phyloP scores from a whole-genome alignment of 2,329 filamentous ascomycete species.

The Plenodomus tracheiphilus region DNA sequence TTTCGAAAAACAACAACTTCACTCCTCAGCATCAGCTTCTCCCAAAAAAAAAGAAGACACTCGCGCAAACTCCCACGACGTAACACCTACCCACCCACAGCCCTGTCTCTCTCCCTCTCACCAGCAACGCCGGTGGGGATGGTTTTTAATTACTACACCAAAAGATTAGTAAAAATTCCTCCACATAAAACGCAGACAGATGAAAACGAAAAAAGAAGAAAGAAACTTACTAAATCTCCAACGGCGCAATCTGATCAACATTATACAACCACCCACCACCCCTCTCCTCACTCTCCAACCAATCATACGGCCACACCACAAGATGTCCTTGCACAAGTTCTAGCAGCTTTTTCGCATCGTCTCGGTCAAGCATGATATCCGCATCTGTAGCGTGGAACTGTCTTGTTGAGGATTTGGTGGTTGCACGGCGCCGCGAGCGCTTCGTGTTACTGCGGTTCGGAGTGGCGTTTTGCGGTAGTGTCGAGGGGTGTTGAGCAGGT shows the following conservation, averaged over 20 bases:
- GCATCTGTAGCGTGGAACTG: conserved; percentile 71
- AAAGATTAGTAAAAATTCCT: background rate
- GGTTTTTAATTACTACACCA: background rate
- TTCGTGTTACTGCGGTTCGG: conserved; percentile 22
- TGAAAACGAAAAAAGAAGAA: background rate
- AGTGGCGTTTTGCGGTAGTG: conserved; percentile 7
- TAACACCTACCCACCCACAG: too few species aligned
- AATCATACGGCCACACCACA: conserved; percentile 94
- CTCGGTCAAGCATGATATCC: conserved; percentile 63
- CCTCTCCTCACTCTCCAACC: conserved; percentile 80
- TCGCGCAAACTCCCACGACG: too few species aligned
- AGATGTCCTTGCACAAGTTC: conserved; percentile 83
- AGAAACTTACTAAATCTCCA: conserved; percentile 75
- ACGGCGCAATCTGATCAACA: conserved; percentile 90
- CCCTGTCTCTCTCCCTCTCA: too few species aligned
- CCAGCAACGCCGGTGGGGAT: too few species aligned
- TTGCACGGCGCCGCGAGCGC: conserved; percentile 64
- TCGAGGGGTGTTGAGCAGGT: conserved; percentile 14
- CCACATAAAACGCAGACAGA: too few species aligned
- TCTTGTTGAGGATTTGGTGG: conserved; percentile 69
- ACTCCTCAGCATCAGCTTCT: too few species aligned
- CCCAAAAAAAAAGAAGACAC: too few species aligned
- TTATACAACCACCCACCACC: conserved; percentile 97
- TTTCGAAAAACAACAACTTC: too few species aligned
- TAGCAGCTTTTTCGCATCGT: conserved; percentile 80